Evolutionary conservation across 2,329 filamentous ascomycete genomes (phyloP).

Genomic region (Tolypocladium guangdongense): DNA sequence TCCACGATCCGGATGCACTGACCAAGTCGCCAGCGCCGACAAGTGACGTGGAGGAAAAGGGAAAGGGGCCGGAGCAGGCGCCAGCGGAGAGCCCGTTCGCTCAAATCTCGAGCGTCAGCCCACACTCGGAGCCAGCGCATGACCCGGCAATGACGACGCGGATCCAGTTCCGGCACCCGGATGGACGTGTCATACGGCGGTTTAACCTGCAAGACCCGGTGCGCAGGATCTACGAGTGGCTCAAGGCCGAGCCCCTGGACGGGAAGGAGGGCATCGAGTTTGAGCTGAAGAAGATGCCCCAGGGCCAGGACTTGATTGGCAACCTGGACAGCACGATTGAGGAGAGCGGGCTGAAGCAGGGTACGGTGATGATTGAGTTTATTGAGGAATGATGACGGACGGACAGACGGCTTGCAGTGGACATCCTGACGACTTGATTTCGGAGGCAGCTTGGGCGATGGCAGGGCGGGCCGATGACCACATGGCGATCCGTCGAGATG

Average conservation of each 20-base stretch:
- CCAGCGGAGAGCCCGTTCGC: conserved; percentile 41
- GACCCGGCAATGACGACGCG: conserved; percentile 66
- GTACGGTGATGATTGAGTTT: conserved; percentile 92
- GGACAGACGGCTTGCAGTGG: background rate
- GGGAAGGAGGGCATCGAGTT: conserved; percentile 71
- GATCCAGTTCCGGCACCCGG: conserved; percentile 85
- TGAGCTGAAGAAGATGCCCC: conserved; percentile 72
- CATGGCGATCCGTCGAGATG: background rate
- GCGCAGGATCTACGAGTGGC: conserved; percentile 84
- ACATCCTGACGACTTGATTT: background rate
- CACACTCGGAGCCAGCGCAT: conserved; percentile 68
- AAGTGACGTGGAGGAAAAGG: conserved; percentile 28
- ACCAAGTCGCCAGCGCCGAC: conserved; percentile 49
- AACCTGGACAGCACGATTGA: conserved; percentile 62
- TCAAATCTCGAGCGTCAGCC: conserved; percentile 57
- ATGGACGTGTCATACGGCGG: conserved; percentile 75
- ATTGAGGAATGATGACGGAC: conserved; percentile 38
- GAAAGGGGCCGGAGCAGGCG: conserved; percentile 38
- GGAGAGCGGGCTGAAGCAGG: conserved; percentile 79
- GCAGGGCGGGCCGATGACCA: background rate
- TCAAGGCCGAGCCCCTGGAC: conserved; percentile 78
- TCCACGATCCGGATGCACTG: conserved; percentile 76
- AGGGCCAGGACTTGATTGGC: conserved; percentile 72
- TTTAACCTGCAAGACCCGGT: conserved; percentile 71
- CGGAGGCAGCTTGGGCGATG: background rate